phyloP scores from a whole-genome alignment of 225 moss, liverwort and hornwort genomes.

The Marchantia paleacea region DNA sequence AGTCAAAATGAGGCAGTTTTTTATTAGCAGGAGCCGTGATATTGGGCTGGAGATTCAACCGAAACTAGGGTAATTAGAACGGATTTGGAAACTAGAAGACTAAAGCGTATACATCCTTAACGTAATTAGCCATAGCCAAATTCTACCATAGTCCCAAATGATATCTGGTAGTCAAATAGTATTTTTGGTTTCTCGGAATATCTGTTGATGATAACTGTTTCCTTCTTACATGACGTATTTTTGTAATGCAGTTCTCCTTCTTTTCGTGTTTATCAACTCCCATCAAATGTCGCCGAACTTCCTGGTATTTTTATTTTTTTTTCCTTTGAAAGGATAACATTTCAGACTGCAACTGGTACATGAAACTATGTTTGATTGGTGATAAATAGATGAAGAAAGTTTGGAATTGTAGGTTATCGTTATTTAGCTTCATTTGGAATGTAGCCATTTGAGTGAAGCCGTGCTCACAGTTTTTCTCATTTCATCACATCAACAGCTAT shows the following conservation, averaged over 20 bases:
- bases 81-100: too few species aligned
- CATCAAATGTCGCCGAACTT: constrained; percentile 54
- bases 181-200: background rate
- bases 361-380: background rate
- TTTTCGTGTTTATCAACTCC: constrained; percentile 56
- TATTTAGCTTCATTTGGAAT: background rate
- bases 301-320: constrained; percentile 34
- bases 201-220: background rate
- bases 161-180: too few species aligned
- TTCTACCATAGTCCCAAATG: too few species aligned
- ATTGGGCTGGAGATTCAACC: too few species aligned
- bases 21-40: too few species aligned
- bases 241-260: constrained; percentile 53
- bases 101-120: too few species aligned
- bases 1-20: too few species aligned
- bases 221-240: background rate
- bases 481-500: constrained; percentile 30
- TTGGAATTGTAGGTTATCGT: constrained; percentile 4
- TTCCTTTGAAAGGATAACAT: background rate
- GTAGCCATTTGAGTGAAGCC: constrained; percentile 8
- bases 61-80: too few species aligned
- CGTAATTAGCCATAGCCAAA: too few species aligned
- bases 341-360: background rate
- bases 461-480: background rate
- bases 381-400: background rate